These are phyloP conservation scores for Sporopachydermia cereana DNA, from an alignment of 1,139 yeast genomes.

Conservation along the genomic window DNA sequence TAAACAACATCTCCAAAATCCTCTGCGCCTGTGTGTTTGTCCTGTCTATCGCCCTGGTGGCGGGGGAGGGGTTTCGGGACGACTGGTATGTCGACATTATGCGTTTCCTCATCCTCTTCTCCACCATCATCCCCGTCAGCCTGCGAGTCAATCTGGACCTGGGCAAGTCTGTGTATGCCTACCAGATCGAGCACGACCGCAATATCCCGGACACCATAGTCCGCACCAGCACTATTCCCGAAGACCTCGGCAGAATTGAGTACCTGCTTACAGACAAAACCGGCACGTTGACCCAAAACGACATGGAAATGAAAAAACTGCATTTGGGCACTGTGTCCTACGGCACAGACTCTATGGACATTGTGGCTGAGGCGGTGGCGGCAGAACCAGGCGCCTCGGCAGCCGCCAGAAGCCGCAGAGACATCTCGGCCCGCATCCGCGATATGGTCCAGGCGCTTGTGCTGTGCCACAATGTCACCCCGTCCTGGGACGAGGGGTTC, in stretches of 20 bases:
- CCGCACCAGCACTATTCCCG: conserved; percentile 95
- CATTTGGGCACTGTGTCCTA: conserved; percentile 90
- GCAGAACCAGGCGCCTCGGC: conserved; percentile 17
- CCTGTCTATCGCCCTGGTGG: conserved; percentile 66
- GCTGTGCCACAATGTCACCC: conserved; percentile 92
- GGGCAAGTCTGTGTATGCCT: conserved; percentile 92
- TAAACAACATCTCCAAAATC: conserved; percentile 78
- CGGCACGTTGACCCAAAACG: conserved; percentile 95
- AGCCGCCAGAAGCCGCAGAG: conserved; percentile 38
- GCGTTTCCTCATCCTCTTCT: conserved; percentile 82
- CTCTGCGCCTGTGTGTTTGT: conserved; percentile 78
- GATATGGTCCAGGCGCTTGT: conserved; percentile 77
- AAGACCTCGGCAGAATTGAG: conserved; percentile 92
- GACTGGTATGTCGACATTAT: conserved; percentile 84
- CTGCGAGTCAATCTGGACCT: conserved; percentile 87
- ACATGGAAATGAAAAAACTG: conserved; percentile 90
- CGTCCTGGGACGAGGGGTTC: conserved; percentile 56
- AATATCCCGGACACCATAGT: conserved; percentile 82
- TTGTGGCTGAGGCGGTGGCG: conserved; percentile 60
- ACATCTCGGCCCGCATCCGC: conserved; percentile 62
- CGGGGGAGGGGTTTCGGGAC: conserved; percentile 63
- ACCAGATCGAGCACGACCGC: conserved; percentile 82
- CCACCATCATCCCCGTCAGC: conserved; percentile 93
- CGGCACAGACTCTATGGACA: conserved; percentile 86
- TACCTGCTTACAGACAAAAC: conserved; percentile 90